Evolutionary conservation across 768 basidiomycete genomes (phyloP).

Genomic region (Mrakia gelida): DNA sequence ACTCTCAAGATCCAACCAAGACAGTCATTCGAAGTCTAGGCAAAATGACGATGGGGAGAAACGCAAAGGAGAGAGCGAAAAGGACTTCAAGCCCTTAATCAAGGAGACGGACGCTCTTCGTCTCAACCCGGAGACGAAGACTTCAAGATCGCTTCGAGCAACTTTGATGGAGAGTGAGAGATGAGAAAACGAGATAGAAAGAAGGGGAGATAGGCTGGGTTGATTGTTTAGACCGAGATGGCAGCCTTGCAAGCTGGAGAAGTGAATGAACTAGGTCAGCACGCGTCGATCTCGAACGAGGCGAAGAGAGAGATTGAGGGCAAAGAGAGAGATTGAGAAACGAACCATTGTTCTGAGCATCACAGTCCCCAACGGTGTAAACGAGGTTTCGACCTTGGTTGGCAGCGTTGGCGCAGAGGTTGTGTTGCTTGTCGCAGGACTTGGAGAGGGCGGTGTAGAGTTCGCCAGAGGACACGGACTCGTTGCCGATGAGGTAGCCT

Average conservation of each 20-base stretch:
- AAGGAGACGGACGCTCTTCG: no score
- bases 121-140: no score
- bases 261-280: neutral
- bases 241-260: neutral
- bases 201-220: neutral
- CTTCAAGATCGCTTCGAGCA: neutral
- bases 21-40: no score
- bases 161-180: neutral
- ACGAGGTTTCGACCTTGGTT: conserved; percentile 32
- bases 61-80: no score
- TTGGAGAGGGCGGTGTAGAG: conserved; percentile 33
- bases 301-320: neutral
- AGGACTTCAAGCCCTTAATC: no score
- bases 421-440: conserved; percentile 35
- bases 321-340: neutral
- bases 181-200: neutral
- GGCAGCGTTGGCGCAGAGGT: conserved; percentile 34
- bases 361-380: conserved; percentile 34
- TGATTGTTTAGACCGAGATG: neutral
- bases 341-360: conserved; percentile 22
- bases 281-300: neutral
- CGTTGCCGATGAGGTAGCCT: neutral
- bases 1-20: no score
- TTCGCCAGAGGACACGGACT: neutral
- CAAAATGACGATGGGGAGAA: no score